Base-by-base conservation (phyloP, 768 basidiomycete genomes). In the Grammothele lineata region DNA sequence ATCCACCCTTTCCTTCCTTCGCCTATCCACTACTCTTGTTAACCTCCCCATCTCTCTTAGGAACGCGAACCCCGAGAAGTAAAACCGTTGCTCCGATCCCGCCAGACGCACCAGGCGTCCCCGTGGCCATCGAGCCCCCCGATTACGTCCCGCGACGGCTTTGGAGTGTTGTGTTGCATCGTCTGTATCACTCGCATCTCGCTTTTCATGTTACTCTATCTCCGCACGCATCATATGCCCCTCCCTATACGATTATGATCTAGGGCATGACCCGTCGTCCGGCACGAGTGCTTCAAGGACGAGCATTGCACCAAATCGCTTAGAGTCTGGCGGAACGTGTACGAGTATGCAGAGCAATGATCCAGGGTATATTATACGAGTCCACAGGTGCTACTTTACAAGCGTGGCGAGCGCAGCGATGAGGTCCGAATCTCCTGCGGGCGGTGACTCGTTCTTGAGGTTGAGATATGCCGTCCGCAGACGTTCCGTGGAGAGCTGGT, bases 401-500 rank as follows among this genome's bases (percentile, higher is more conserved):
- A 60, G 57, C 8, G 49, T 49, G 15, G 60, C 55, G 2, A 60
- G 34, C 0, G 48, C 59, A 26, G 49, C 44, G 21, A 61, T 50
- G 4, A 63, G 27, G 9, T 55, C 56, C 6, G 45, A 38, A 12
- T 59, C 62, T 4, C 40, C 51, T 0, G 51, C 40, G 7, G 62
- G 62, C 26, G 60, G 54, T 10, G 60, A 61, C 38, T 59, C 59
- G 30, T 54, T 40, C 41, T 60, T 61, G 32, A 59, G 44, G 36
- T 63, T 57, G 15, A 63, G 25, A 49, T 90, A 88, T 0, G 78
- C 76, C 8, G 74, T 76, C 37, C 83, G 68, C 17, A 92, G 67
- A 18, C 82, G 68, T 59, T 89, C 87, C 12, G 82, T 85, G 5
- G 87, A 83, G 11, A 90, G 69, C 54, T 84, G 81, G 53, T 87